A percentile compares a stretch with the other conserved stretches of the same genome.
These are phyloP conservation scores for Sporisorium sorghi DNA, from an alignment of 1,284 basidiomycete genomes.

Conservation along the genomic window DNA sequence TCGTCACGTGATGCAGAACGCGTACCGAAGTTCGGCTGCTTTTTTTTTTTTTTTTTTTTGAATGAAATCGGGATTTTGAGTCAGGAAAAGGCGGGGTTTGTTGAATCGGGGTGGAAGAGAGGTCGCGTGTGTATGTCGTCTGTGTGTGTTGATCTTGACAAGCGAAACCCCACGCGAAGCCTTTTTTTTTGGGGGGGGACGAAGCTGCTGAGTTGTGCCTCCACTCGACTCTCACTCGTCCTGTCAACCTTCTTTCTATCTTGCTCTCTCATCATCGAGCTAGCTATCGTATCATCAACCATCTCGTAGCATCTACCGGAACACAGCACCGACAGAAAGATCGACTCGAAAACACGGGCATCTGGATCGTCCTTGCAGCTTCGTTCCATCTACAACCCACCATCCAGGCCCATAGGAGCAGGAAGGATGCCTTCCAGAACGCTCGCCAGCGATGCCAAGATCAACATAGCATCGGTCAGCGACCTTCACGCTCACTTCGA, in stretches of 20 bases:
- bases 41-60: background rate
- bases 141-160: constrained; percentile 5
- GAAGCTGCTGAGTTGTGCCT: background rate
- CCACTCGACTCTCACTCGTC: no score
- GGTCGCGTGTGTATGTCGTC: constrained; percentile 4
- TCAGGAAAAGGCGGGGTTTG: background rate
- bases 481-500: constrained; percentile 28
- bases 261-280: background rate
- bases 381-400: background rate
- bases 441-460: constrained; percentile 21
- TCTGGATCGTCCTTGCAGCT: background rate
- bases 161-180: background rate
- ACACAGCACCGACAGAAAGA: background rate
- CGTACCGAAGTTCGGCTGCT: constrained; percentile 6
- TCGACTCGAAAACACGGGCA: background rate
- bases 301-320: background rate
- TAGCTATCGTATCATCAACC: background rate
- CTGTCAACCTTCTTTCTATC: background rate
- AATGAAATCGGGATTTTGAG: background rate
- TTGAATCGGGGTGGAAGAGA: background rate
- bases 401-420: constrained; percentile 6
- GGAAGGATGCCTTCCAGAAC: constrained; percentile 21
- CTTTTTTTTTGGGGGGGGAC: background rate
- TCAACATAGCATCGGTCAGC: constrained; percentile 14
- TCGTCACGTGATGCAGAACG: constrained; percentile 17